phyloP scores from a whole-genome alignment of 805 yeast species.

The Kazachstania psychrophila region DNA sequence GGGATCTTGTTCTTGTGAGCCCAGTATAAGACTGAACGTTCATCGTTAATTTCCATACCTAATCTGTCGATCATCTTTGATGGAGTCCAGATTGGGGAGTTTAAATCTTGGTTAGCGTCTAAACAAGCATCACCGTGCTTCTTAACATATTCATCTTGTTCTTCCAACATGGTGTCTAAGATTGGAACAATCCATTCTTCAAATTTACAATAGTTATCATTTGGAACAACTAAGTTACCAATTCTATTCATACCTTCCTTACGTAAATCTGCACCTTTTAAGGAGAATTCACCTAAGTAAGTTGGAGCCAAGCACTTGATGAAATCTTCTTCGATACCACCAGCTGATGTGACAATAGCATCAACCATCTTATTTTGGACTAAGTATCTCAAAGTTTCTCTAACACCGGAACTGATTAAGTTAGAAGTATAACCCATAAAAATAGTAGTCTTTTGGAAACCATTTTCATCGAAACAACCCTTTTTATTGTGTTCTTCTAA shows the following conservation, averaged over 20 bases:
- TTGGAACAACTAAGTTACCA: slow-evolving; percentile 93
- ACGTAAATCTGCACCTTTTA: slow-evolving; percentile 74
- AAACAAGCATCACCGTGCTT: slow-evolving; percentile 44
- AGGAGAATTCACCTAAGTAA: slow-evolving; percentile 79
- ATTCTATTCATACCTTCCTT: slow-evolving; percentile 96
- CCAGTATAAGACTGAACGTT: slow-evolving; percentile 91
- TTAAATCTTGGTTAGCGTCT: slow-evolving; percentile 42
- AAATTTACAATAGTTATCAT: slow-evolving; percentile 93
- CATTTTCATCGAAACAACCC: slow-evolving; percentile 70
- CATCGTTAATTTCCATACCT: slow-evolving; percentile 93
- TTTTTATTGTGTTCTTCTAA: slow-evolving; percentile 61
- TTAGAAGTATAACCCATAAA: slow-evolving; percentile 96
- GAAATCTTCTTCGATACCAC: slow-evolving; percentile 96
- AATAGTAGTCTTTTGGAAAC: slow-evolving; percentile 77
- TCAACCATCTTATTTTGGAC: slow-evolving; percentile 92
- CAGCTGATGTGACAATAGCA: slow-evolving; percentile 94
- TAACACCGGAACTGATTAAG: slow-evolving; percentile 85
- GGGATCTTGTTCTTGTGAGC: slow-evolving; percentile 96
- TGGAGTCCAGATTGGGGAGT: slow-evolving; percentile 78
- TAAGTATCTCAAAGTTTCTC: slow-evolving; percentile 81
- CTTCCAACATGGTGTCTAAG: slow-evolving; percentile 76
- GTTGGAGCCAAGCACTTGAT: slow-evolving; percentile 97
- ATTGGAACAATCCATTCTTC: slow-evolving; percentile 99
- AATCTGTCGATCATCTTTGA: slow-evolving; percentile 83
- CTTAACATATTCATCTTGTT: slow-evolving; percentile 63